Base-by-base conservation (phyloP, 768 basidiomycete species). In the Lactarius hengduanensis region DNA sequence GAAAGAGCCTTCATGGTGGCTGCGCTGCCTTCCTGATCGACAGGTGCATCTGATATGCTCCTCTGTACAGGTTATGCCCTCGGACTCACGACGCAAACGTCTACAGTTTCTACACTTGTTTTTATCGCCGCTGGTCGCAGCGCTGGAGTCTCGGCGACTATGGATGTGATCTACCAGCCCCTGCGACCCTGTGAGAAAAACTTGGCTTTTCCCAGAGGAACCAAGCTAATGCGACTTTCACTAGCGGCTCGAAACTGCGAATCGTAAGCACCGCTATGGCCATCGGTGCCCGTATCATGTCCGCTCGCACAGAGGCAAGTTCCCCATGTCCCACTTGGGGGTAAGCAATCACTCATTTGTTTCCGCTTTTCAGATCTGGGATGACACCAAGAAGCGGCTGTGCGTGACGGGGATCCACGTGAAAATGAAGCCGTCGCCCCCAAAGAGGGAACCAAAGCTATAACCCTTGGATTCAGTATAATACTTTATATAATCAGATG, bases 1-100 rank as follows among this genome's bases (percentile, higher is more conserved):
- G 50, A 38, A 63, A 62, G 11, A 65, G 38, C 36, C 55, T 75
- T 45, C 74, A 75, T 13, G 74, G 74, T 8, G 74, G 65, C 38
- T 74, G 74, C 40, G 67, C 70, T 13, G 73, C 72, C 16, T 72
- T 69, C 41, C 55, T 75, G 20, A 66, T 75, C 20, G 74, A 75
- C 43, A 57, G 68, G 73, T 73, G 32, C 45, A 66, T 30, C 30
- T 30, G 30, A 6, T 59, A 16, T 30, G n/a, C 2, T 41, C 22
- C 8, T 55, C 15, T 15, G 26, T 18, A 26, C 28, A 30, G 30
- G 28, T 20, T 32, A 16, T 6, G 18, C 53, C 5, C 13, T 55
- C 13, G 28, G 20, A 30, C 30, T 56, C 18, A 56, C 30, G 18
- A 34, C 9, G 9, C 30, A 32, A 9, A 43, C 40, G 34, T 67